A percentile compares a stretch with the other conserved stretches of the same genome.
phyloP scores from a whole-genome alignment of 139 green algal species.

The Volvox africanus region DNA sequence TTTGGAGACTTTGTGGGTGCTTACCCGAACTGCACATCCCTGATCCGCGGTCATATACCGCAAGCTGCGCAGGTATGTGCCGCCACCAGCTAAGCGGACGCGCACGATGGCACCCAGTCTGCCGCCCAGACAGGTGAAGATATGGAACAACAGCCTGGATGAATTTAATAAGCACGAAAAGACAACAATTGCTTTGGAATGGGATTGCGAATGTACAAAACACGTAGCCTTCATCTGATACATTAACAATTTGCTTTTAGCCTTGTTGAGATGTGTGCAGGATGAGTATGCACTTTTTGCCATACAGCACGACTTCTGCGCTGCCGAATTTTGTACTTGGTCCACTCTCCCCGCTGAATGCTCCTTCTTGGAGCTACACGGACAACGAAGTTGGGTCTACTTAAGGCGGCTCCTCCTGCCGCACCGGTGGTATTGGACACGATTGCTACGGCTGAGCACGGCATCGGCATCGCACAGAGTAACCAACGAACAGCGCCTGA shows the following conservation, averaged over 20 bases:
- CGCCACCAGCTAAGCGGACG: neutral
- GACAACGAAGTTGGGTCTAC: neutral
- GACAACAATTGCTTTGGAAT: no score
- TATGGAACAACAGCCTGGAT: neutral
- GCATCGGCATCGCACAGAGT: neutral
- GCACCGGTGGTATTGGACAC: neutral
- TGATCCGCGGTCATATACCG: no score
- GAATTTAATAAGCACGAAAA: neutral
- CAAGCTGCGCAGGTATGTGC: slow-evolving; percentile 1
- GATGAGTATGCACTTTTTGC: neutral
- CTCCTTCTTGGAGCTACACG: neutral
- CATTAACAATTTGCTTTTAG: neutral
- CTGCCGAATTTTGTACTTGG: no score
- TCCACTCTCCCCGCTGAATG: neutral
- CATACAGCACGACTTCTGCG: no score
- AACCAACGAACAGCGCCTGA: neutral
- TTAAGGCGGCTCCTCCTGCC: neutral
- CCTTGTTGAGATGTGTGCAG: neutral
- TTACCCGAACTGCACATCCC: neutral
- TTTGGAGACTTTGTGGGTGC: neutral
- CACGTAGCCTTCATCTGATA: neutral
- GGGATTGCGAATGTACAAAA: no score
- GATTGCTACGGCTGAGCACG: neutral
- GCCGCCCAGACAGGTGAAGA: neutral
- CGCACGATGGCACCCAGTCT: neutral